Evolutionary conservation across 1,284 basidiomycete species (phyloP).

Genomic region (Apiotrichum gracile): DNA sequence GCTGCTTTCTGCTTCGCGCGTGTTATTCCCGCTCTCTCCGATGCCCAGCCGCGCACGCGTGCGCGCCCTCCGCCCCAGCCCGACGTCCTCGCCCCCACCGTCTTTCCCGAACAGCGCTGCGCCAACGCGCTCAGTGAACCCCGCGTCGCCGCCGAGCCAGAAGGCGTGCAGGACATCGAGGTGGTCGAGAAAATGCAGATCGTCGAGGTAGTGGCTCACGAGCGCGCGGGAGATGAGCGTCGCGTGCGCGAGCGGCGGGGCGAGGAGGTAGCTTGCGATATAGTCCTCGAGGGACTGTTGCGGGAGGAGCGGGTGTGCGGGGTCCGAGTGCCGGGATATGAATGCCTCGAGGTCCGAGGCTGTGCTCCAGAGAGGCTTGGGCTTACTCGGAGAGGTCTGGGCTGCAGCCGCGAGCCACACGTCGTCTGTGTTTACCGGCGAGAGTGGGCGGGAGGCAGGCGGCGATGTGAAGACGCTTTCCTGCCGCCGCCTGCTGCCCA

Average conservation of each 20-base stretch:
- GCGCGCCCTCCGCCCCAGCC: constrained; percentile 4
- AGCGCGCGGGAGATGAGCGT: constrained; percentile 36
- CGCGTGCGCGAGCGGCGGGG: constrained; percentile 30
- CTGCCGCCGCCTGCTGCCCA: neutral
- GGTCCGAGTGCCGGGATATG: constrained; percentile 21
- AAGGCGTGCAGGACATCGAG: constrained; percentile 38
- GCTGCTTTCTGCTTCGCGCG: neutral
- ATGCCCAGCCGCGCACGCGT: constrained; percentile 36
- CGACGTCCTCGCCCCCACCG: constrained; percentile 24
- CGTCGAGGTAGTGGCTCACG: constrained; percentile 38
- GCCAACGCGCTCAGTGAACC: constrained; percentile 34
- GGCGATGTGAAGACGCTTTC: neutral
- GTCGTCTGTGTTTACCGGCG: neutral
- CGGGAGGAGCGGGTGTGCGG: constrained; percentile 25
- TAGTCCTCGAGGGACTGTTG: constrained; percentile 28
- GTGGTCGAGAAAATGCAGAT: constrained; percentile 37
- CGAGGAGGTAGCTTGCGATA: constrained; percentile 32
- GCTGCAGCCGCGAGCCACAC: neutral
- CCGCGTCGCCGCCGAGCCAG: constrained; percentile 38
- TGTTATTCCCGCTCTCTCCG: neutral
- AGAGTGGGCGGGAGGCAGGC: neutral
- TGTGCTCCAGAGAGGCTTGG: constrained; percentile 23
- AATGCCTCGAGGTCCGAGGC: constrained; percentile 29
- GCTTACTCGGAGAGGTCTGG: neutral
- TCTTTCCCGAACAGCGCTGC: constrained; percentile 38